Evolutionary conservation across 306 rosid species (phyloP).

Genomic region (Castanea crenata): DNA sequence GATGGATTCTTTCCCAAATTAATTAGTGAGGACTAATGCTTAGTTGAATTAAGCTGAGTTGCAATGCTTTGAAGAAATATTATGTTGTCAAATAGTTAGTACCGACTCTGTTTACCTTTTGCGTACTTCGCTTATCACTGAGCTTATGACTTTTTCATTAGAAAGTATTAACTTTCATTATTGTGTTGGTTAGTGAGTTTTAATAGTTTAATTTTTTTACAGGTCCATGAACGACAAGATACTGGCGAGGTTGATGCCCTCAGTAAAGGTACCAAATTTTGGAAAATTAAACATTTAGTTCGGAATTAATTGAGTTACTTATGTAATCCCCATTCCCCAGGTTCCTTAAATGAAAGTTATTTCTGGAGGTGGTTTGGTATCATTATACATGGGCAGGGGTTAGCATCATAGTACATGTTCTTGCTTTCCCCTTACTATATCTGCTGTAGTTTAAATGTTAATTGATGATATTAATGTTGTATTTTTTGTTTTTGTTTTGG

Average conservation of each 20-base stretch:
- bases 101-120: neutral
- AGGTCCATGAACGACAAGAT: conserved; percentile 84
- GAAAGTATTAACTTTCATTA: neutral
- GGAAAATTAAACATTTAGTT: neutral
- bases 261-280: conserved; percentile 67
- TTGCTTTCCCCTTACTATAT: neutral
- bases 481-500: neutral
- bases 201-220: conserved; percentile 29
- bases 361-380: neutral
- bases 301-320: neutral
- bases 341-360: neutral
- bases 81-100: neutral
- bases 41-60: neutral
- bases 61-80: neutral
- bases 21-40: neutral
- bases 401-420: neutral
- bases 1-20: neutral
- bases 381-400: neutral
- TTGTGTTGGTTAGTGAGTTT: neutral
- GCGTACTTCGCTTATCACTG: neutral
- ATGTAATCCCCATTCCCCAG: too few species aligned
- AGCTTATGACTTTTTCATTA: neutral
- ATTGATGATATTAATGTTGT: neutral
- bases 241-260: conserved; percentile 83
- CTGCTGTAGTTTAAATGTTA: neutral